These are phyloP conservation scores for Truncatella angustata DNA, from an alignment of 2,329 filamentous ascomycete species.

Conservation along the genomic window DNA sequence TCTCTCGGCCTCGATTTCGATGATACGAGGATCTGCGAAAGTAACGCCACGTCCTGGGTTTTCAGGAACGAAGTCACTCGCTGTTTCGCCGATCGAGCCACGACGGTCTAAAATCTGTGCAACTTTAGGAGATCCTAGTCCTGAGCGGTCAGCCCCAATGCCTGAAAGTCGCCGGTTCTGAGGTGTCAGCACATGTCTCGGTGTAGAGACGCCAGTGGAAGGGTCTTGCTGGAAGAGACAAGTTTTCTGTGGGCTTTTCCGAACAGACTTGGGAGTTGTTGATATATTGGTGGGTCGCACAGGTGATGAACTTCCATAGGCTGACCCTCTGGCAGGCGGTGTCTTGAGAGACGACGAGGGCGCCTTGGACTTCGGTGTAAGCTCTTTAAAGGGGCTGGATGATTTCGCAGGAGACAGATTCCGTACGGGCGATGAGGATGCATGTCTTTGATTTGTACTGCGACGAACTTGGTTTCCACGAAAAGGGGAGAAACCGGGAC, in stretches of 20 bases:
- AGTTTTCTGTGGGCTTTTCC: conserved; percentile 29
- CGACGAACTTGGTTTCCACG: conserved; percentile 47
- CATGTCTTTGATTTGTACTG: conserved; percentile 42
- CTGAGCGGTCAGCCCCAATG: conserved; percentile 66
- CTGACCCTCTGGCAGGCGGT: conserved; percentile 43
- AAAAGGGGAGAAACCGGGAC: conserved; percentile 54
- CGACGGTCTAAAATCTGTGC: conserved; percentile 69
- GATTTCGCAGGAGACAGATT: conserved; percentile 17
- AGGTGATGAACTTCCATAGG: conserved; percentile 46
- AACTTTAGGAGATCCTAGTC: conserved; percentile 73
- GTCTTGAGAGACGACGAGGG: conserved; percentile 23
- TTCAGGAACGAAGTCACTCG: conserved; percentile 61
- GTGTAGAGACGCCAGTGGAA: conserved; percentile 57
- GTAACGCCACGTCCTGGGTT: conserved; percentile 46
- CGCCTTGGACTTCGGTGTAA: neutral
- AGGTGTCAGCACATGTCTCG: conserved; percentile 63
- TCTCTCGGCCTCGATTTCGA: conserved; percentile 62
- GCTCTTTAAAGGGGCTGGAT: conserved; percentile 9
- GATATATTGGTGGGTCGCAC: conserved; percentile 35
- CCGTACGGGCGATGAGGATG: conserved; percentile 30
- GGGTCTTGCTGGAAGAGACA: conserved; percentile 27
- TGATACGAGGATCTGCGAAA: conserved; percentile 63
- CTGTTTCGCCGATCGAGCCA: conserved; percentile 67
- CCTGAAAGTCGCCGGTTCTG: conserved; percentile 61
- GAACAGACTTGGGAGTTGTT: conserved; percentile 22